Conservation (phyloP, 2,329 filamentous ascomycete species). For the Westerdykella ornata region DNA sequence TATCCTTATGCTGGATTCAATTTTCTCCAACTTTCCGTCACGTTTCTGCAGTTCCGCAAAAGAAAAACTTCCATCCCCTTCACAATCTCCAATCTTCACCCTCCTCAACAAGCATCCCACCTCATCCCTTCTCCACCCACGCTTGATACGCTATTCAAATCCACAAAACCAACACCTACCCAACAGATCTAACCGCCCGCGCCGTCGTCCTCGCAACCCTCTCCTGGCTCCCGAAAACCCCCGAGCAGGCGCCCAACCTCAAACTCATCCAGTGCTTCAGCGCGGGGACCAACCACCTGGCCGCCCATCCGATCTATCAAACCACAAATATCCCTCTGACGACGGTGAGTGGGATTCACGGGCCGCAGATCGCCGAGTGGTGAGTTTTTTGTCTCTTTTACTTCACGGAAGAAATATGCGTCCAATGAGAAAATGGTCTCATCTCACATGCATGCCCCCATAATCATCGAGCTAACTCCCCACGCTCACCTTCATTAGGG, state of each 20-base stretch:
- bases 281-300: slow-evolving; percentile 52
- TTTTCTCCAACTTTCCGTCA: not conserved
- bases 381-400: not conserved
- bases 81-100: no score
- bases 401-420: no score
- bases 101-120: no score
- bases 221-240: slow-evolving; percentile 38
- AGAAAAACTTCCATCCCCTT: no score
- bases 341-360: slow-evolving; percentile 52
- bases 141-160: not conserved
- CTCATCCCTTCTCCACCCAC: slow-evolving; percentile 2
- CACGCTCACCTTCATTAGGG: slow-evolving; percentile 11
- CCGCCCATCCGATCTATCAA: slow-evolving; percentile 48
- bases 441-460: no score
- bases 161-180: slow-evolving; percentile 6
- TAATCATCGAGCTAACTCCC: no score
- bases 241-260: slow-evolving; percentile 35
- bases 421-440: no score
- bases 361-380: slow-evolving; percentile 62
- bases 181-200: slow-evolving; percentile 36
- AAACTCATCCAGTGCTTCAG: slow-evolving; percentile 52
- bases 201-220: slow-evolving; percentile 47
- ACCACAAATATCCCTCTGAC: slow-evolving; percentile 49
- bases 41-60: no score
- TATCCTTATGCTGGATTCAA: not conserved